Evolutionary conservation across 1,284 basidiomycete species (phyloP).

Genomic region (Moesziomyces globuligerus): DNA sequence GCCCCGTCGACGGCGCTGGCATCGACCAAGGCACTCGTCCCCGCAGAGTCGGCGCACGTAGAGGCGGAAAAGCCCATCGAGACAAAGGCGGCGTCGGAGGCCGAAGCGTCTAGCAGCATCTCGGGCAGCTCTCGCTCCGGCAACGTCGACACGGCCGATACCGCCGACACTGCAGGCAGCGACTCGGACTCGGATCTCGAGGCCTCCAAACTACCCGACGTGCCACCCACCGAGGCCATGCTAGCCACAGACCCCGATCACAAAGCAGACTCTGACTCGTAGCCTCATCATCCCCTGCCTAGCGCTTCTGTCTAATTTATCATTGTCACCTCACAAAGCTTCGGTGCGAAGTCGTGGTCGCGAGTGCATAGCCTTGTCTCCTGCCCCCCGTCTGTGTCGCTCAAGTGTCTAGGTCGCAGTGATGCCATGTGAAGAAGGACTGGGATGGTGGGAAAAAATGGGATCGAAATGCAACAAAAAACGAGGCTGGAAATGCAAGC

Average conservation of each 20-base stretch:
- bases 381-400: no score
- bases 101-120: slow-evolving; percentile 29
- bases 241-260: no score
- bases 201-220: no score
- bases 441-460: no score
- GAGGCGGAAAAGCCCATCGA: slow-evolving; percentile 2
- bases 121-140: slow-evolving; percentile 28
- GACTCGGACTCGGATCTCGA: slow-evolving; percentile 32
- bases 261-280: neutral
- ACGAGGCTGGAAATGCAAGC: neutral
- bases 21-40: neutral
- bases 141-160: slow-evolving; percentile 7
- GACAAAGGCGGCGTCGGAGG: slow-evolving; percentile 7
- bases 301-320: neutral
- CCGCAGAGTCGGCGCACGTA: neutral
- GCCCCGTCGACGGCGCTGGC: neutral
- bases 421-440: no score
- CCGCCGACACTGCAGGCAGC: slow-evolving; percentile 24
- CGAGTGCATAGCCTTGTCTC: no score
- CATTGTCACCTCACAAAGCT: neutral
- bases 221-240: slow-evolving; percentile 3
- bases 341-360: no score
- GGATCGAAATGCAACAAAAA: no score
- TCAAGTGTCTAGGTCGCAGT: no score
- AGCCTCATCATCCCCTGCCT: neutral